Conservation (phyloP, 768 basidiomycete species). For the Leccinellum albellum region DNA sequence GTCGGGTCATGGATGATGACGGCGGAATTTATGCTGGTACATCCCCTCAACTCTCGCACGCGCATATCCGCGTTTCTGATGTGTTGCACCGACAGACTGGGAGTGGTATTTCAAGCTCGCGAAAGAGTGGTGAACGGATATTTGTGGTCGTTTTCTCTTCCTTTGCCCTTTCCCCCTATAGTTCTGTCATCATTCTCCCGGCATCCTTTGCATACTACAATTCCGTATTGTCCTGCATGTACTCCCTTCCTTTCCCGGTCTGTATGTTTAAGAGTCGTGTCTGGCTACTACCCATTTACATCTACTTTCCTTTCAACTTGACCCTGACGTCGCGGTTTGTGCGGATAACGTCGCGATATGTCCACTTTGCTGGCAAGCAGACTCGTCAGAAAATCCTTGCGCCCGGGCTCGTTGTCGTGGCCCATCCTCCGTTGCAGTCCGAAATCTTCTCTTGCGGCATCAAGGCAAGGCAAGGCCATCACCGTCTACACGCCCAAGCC, state of each 20-base stretch:
- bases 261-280: conserved; percentile 19
- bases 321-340: not conserved
- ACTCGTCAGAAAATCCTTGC: conserved; percentile 2
- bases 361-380: conserved; percentile 2
- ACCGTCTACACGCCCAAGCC: not conserved
- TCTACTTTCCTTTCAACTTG: not conserved
- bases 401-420: not conserved
- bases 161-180: not conserved
- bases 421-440: not conserved
- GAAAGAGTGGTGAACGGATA: conserved; percentile 75
- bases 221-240: conserved; percentile 26
- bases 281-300: conserved; percentile 7
- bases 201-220: conserved; percentile 29
- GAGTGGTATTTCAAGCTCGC: conserved; percentile 85
- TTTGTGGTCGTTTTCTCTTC: not conserved
- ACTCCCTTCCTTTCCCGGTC: conserved; percentile 8
- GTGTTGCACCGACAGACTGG: conserved; percentile 24
- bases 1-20: conserved; percentile 88
- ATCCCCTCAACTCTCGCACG: conserved; percentile 22
- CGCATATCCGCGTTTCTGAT: conserved; percentile 8
- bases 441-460: not conserved
- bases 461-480: not conserved
- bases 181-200: conserved; percentile 22
- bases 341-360: conserved; percentile 6
- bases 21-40: conserved; percentile 72